A percentile compares a stretch with the other conserved stretches of the same genome.
These are phyloP conservation scores for Exidia glandulosa DNA, from an alignment of 768 basidiomycete species.

Conservation along the genomic window DNA sequence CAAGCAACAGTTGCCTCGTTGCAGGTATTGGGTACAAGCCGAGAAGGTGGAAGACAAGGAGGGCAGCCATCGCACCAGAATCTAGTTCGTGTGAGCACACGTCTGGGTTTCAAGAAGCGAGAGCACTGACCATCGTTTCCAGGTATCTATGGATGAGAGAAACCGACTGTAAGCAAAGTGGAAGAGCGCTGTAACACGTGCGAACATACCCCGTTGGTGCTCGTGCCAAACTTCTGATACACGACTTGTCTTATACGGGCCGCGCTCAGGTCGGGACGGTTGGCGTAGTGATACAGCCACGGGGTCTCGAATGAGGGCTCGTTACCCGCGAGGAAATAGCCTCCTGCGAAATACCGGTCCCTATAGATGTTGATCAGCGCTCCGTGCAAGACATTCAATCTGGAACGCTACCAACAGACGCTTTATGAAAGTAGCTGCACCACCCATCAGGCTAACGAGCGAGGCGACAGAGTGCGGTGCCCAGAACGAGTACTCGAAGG, in stretches of 20 bases:
- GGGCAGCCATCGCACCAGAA: conserved; percentile 43
- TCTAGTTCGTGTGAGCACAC: too few species aligned
- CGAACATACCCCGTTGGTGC: conserved; percentile 34
- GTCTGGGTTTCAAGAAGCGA: too few species aligned
- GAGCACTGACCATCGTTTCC: too few species aligned
- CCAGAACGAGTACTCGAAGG: conserved; percentile 45
- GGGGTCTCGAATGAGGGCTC: conserved; percentile 39
- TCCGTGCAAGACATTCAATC: background rate
- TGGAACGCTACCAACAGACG: conserved; percentile 24
- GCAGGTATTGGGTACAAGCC: conserved; percentile 40
- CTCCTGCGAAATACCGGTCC: conserved; percentile 33
- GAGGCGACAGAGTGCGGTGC: conserved; percentile 41
- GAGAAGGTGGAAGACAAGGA: conserved; percentile 38
- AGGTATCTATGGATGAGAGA: too few species aligned
- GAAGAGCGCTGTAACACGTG: too few species aligned
- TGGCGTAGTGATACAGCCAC: conserved; percentile 39
- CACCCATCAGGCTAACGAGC: conserved; percentile 36
- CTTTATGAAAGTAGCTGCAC: conserved; percentile 28
- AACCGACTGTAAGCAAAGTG: too few species aligned
- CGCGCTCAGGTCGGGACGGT: conserved; percentile 38
- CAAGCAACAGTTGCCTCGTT: conserved; percentile 36
- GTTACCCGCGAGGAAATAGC: conserved; percentile 38
- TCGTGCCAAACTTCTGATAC: conserved; percentile 35
- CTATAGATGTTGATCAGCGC: conserved; percentile 13
- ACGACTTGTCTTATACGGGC: conserved; percentile 34